Evolutionary conservation across 1,284 basidiomycete genomes (phyloP), one percentile per base, ranked within the genome.

Genomic region (Ceratobasidium theobromae): DNA sequence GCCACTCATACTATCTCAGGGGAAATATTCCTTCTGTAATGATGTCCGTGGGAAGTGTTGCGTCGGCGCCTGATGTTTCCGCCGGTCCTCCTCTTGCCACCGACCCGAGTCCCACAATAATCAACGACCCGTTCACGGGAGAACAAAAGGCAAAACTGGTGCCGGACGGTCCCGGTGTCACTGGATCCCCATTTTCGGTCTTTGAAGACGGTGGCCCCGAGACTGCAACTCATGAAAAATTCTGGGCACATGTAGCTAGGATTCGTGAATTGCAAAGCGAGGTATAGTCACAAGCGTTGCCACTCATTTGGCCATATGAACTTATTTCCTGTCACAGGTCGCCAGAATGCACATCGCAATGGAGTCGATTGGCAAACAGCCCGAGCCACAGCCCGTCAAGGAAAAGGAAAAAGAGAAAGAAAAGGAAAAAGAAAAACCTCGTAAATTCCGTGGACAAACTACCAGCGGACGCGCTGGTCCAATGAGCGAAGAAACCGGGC

Each of bases 181-280:
- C 30, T 40, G 27, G 25, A 6, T 23, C 27, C 21, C 40, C 54
- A 11, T 57, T 38, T 21, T 30, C 38, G 4, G 16, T 57, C 40
- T 32, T 45, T 28, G 54, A 57, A 57, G 54, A 41, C 23, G 43
- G 25, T 45, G 27, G 11, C 16, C n/a, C 54, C 8, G 40, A 32
- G 9, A 16, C 28, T 5, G 54, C 18, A 16, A 8, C 38, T 4
- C 54, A 57, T 14, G 54, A 57, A 16, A 38, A 45, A 11, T 57
- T 57, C 38, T 57, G 54, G 54, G 4, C 54, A 9, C 54, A 57
- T 23, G 54, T 57, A 41, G 54, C 54, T n/a, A 57, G 23, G 21
- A 57, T 57, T 40, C 11, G 54, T 18, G 54, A 57, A 41, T 41
- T 57, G n/a, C 54, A 57, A 33, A 57, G 54, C n/a, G 54, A 57